phyloP scores from a whole-genome alignment of 768 basidiomycete species.

The Mycena polygramma region DNA sequence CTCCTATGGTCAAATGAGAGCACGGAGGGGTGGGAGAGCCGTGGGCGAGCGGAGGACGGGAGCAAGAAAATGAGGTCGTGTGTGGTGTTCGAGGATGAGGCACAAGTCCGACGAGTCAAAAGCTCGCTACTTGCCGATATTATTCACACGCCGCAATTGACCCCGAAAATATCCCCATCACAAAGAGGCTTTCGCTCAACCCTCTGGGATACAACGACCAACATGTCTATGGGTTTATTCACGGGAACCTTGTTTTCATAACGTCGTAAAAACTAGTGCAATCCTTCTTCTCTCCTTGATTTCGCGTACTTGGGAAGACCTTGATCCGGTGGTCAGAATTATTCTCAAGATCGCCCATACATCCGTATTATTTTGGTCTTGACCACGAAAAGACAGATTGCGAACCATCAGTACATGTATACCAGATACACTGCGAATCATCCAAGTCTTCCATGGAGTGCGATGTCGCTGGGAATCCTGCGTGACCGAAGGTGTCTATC shows the following conservation, averaged over 20 bases:
- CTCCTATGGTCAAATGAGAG: slow-evolving; percentile 26
- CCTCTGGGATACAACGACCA: no score
- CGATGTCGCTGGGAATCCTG: slow-evolving; percentile 63
- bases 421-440: slow-evolving; percentile 60
- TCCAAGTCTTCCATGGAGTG: slow-evolving; percentile 61
- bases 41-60: slow-evolving; percentile 4
- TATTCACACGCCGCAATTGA: slow-evolving; percentile 8
- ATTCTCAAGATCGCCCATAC: no score
- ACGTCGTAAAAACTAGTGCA: neutral
- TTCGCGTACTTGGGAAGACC: slow-evolving; percentile 58
- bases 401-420: slow-evolving; percentile 58
- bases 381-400: slow-evolving; percentile 63
- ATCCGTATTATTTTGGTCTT: slow-evolving; percentile 67
- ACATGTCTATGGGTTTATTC: no score
- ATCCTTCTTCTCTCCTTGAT: slow-evolving; percentile 37
- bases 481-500: slow-evolving; percentile 12
- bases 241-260: neutral
- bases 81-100: slow-evolving; percentile 26
- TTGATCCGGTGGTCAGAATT: no score
- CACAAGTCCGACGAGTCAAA: slow-evolving; percentile 16
- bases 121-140: slow-evolving; percentile 10
- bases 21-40: neutral
- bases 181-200: no score
- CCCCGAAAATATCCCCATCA: no score
- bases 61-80: slow-evolving; percentile 26